Conservation (phyloP, 306 rosid species). For the Glycine tomentella region DNA sequence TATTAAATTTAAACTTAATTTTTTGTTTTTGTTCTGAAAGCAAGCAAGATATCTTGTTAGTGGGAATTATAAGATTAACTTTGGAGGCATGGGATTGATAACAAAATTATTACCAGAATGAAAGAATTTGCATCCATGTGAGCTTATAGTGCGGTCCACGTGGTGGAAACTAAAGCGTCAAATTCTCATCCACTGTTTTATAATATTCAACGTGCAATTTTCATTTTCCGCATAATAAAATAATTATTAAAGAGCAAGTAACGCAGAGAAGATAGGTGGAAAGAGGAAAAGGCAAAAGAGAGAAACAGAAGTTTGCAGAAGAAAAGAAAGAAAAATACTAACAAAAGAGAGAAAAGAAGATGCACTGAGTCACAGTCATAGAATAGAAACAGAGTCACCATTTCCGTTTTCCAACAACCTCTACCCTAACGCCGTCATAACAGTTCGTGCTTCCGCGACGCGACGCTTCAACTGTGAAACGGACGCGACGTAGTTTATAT, state of each 20-base stretch:
- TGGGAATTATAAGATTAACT: no score
- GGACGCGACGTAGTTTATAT: conserved; percentile 41
- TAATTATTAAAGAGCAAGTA: neutral
- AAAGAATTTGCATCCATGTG: conserved; percentile 22
- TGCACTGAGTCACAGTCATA: conserved; percentile 20
- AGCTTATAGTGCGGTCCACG: conserved; percentile 45
- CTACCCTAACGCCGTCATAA: conserved; percentile 52
- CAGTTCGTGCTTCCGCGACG: conserved; percentile 42
- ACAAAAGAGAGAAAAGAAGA: neutral
- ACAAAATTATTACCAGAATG: neutral
- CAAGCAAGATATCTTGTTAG: no score
- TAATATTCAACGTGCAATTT: conserved; percentile 18
- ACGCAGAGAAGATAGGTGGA: neutral
- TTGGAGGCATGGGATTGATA: no score
- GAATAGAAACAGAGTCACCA: conserved; percentile 34
- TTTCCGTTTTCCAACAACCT: neutral
- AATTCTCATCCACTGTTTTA: conserved; percentile 4
- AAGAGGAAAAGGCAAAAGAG: neutral
- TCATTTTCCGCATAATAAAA: neutral
- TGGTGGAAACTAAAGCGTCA: conserved; percentile 42
- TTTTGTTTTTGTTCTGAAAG: no score
- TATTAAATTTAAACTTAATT: no score
- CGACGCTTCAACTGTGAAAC: conserved; percentile 25
- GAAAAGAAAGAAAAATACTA: neutral
- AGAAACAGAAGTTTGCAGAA: conserved; percentile 1